A percentile compares a stretch with the other conserved stretches of the same genome.
Evolutionary conservation across 768 basidiomycete species (phyloP).

Genomic region (Suillus hirtellus): DNA sequence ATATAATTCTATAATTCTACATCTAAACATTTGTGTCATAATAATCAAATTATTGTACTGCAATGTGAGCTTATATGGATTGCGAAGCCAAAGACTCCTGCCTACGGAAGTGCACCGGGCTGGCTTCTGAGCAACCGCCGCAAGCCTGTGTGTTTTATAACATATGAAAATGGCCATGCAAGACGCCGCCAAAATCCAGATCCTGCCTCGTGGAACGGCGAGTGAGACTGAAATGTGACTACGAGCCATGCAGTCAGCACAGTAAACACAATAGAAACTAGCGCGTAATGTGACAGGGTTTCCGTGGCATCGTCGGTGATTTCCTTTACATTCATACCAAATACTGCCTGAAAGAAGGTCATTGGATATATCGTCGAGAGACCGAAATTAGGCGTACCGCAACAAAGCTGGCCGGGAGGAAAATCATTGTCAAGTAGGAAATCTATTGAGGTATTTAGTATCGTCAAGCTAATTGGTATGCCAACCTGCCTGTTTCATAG

Average conservation of each 20-base stretch:
- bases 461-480: not conserved
- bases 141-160: conserved; percentile 4
- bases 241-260: conserved; percentile 51
- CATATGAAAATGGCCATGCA: conserved; percentile 26
- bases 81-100: too few relatives aligned
- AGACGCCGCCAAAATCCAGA: conserved; percentile 16
- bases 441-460: conserved; percentile 36
- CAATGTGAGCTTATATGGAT: not conserved
- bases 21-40: not conserved
- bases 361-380: not conserved
- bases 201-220: conserved; percentile 13
- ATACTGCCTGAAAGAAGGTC: conserved; percentile 17
- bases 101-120: not conserved
- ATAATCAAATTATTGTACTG: not conserved
- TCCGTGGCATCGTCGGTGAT: conserved; percentile 21
- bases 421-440: conserved; percentile 56
- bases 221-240: conserved; percentile 46
- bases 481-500: conserved; percentile 25
- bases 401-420: conserved; percentile 51
- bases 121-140: not conserved
- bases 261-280: conserved; percentile 44
- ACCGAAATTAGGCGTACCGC: conserved; percentile 22
- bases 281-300: conserved; percentile 38
- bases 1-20: not conserved
- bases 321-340: conserved; percentile 20